A percentile compares a stretch with the other conserved stretches of the same genome.
Evolutionary conservation across 2,329 filamentous ascomycete genomes (phyloP).

Genomic region (Monosporascus sp.): DNA sequence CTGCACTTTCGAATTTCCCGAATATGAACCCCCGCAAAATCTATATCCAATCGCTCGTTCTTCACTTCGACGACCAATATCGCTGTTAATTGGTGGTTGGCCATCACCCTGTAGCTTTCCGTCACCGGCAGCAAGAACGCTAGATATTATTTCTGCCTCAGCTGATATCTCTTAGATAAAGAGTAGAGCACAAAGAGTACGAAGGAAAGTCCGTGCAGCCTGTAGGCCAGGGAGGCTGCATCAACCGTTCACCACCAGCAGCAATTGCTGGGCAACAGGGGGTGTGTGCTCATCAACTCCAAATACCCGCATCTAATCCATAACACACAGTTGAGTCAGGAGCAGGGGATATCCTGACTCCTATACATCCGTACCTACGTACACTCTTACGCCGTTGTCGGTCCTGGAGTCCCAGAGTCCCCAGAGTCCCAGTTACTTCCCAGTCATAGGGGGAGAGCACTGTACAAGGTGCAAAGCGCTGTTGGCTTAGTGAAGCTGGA

Average conservation of each 20-base stretch:
- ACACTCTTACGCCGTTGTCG: background rate
- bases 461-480: no score
- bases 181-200: constrained; percentile 18
- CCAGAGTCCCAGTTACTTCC: no score
- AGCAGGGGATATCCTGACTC: background rate
- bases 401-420: no score
- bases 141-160: constrained; percentile 8
- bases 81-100: constrained; percentile 2
- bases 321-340: background rate
- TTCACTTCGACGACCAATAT: background rate
- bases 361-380: background rate
- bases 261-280: constrained; percentile 11
- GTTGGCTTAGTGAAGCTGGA: background rate
- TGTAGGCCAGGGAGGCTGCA: constrained; percentile 13
- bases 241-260: constrained; percentile 10
- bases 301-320: background rate
- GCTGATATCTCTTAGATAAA: constrained; percentile 8
- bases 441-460: no score
- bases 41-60: background rate
- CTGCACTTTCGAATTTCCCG: no score
- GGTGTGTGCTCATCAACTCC: constrained; percentile 8
- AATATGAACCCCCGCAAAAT: no score
- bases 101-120: constrained; percentile 4
- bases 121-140: constrained; percentile 1
- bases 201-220: constrained; percentile 14